Base-by-base conservation (phyloP, 2,329 filamentous ascomycete species). In the Paraphaeosphaeria sporulosa region DNA sequence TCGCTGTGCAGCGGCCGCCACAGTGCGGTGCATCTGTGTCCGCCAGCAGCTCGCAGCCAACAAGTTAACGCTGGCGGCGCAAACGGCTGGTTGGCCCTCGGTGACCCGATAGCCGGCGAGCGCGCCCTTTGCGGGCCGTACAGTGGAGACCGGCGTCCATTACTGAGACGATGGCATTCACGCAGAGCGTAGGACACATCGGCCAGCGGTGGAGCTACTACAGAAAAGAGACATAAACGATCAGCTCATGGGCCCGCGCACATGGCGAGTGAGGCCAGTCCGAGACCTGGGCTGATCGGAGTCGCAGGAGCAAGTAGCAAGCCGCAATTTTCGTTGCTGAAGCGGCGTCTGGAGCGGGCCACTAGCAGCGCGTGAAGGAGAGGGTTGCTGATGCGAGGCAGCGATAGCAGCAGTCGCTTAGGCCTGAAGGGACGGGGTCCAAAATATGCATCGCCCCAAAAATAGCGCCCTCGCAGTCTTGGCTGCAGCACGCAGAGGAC, bases 1-100 rank as follows among this genome's bases (percentile, higher is more conserved):
- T 64, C 56, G 62, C 23, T 59, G 58, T 65, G 69, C 65, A 69
- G 67, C 66, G 69, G 67, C 70, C 69, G 71, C 71, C 68, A 67
- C 67, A 68, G 65, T 61, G 69, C 61, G 68, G 63, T 63, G 64
- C 60, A 51, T 66, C 62, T 43, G 42, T 19, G 54, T 47, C 30
- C 56, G 57, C 58, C 25, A 27, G 25, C 25, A 27, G 38, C 2
- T 34, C 21, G 51, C 51, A 58, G 40, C 47, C 52, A 58, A 62
- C 49, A 42, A 27, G 6, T 27, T 17, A 15, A 52, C 59, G 62
- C 64, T 56, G 63, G 66, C 66, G 64, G 64, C 67, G 69, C 63
- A 57, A 68, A 69, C 69, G 69, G 68, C 65, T 63, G 64, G 66
- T 64, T 65, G 59, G 60, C 61, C 38, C 36, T 54, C 30, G 36